Conservation (phyloP, 768 basidiomycete species). For the Pholiota molesta region DNA sequence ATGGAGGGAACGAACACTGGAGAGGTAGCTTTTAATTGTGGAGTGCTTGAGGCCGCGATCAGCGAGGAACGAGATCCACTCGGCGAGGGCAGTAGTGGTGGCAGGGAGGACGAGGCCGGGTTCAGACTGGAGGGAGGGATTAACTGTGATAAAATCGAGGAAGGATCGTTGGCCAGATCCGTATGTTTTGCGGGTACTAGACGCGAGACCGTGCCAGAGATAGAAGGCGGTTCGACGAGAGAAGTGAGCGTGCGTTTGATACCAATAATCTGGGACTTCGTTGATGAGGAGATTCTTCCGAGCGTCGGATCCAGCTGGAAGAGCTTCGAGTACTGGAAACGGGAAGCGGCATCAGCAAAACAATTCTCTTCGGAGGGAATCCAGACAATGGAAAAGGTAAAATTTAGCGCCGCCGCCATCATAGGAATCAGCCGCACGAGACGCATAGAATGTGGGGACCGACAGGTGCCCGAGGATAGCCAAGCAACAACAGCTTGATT, state of each 20-base stretch:
- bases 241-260: conserved; percentile 17
- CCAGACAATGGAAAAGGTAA: conserved; percentile 28
- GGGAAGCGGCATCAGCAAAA: conserved; percentile 31
- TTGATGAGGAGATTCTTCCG: conserved; percentile 14
- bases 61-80: conserved; percentile 24
- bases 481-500: conserved; percentile 14
- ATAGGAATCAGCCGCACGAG: conserved; percentile 18
- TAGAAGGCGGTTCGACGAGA: conserved; percentile 16
- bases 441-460: conserved; percentile 14
- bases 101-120: conserved; percentile 23
- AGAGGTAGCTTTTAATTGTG: conserved; percentile 27
- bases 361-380: conserved; percentile 23
- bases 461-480: conserved; percentile 12
- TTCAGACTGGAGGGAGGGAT: conserved; percentile 14
- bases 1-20: conserved; percentile 31
- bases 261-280: conserved; percentile 24
- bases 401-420: conserved; percentile 22
- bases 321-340: conserved; percentile 26
- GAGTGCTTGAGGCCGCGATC: conserved; percentile 14
- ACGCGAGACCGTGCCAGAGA: conserved; percentile 12
- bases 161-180: conserved; percentile 32
- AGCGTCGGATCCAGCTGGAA: conserved; percentile 28
- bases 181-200: conserved; percentile 32
- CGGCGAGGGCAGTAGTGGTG: conserved; percentile 15
- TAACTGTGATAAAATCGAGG: conserved; percentile 26